Conservation (phyloP, 2,329 filamentous ascomycete species). For the Exophiala oligosperma region DNA sequence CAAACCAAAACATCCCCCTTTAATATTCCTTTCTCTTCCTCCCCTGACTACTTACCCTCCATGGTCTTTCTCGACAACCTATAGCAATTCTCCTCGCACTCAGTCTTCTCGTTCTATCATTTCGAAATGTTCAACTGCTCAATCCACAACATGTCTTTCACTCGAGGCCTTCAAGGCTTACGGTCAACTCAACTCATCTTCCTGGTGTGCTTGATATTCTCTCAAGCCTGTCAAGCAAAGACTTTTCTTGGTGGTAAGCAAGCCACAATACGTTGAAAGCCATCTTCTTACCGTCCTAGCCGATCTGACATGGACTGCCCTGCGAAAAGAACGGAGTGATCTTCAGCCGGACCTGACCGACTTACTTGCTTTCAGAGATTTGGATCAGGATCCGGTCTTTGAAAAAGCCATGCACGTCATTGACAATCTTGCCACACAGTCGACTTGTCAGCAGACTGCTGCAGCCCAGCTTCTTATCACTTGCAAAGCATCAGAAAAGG, state of each 20-base stretch:
- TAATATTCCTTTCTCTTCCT: background rate
- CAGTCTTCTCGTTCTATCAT: too few relatives aligned
- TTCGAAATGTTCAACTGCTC: too few relatives aligned
- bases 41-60: background rate
- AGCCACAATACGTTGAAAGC: background rate
- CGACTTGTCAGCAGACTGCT: conserved; percentile 24
- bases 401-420: conserved; percentile 24
- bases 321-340: conserved; percentile 7
- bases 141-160: background rate
- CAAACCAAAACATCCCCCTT: background rate
- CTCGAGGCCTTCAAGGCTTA: background rate
- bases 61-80: too few relatives aligned
- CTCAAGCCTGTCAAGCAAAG: background rate
- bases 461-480: conserved; percentile 21
- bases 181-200: background rate
- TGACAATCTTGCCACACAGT: conserved; percentile 17
- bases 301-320: conserved; percentile 19
- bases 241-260: background rate
- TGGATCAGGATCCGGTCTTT: conserved; percentile 17
- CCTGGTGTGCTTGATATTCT: background rate
- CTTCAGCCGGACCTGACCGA: conserved; percentile 19
- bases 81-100: too few relatives aligned
- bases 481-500: conserved; percentile 20
- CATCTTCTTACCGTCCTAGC: conserved; percentile 11
- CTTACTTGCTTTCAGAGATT: conserved; percentile 16